Conservation (phyloP, 352 stramenopile genomes). For the Pythium guiyangense region DNA sequence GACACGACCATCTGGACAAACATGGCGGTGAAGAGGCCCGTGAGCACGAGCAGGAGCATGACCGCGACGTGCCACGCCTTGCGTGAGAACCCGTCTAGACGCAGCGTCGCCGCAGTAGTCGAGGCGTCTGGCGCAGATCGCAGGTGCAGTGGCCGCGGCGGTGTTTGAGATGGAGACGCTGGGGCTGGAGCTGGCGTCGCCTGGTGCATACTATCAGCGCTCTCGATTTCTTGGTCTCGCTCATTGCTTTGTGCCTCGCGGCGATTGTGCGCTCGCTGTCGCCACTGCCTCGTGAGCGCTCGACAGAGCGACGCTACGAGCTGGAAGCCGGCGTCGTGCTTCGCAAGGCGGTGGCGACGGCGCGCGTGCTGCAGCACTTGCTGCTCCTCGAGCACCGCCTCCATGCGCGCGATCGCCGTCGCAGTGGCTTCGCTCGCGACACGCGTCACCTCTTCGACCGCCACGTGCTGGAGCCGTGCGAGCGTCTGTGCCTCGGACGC, state of each 20-base stretch:
- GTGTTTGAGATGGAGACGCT: no score
- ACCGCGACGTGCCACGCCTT: slow-evolving; percentile 55
- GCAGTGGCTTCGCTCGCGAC: slow-evolving; percentile 19
- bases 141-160: not conserved
- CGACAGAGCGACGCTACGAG: slow-evolving; percentile 5
- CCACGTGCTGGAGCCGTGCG: slow-evolving; percentile 19
- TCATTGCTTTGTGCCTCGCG: no score
- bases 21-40: slow-evolving; percentile 58
- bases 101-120: not conserved
- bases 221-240: no score
- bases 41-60: slow-evolving; percentile 58
- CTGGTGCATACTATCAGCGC: no score
- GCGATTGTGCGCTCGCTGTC: no score
- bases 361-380: slow-evolving; percentile 8
- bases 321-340: slow-evolving; percentile 20
- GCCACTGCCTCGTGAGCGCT: not conserved
- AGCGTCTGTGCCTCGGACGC: slow-evolving; percentile 1
- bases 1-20: slow-evolving; percentile 58
- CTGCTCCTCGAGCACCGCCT: slow-evolving; percentile 17
- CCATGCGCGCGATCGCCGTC: slow-evolving; percentile 24
- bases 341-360: slow-evolving; percentile 1
- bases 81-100: slow-evolving; percentile 39
- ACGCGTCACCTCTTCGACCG: slow-evolving; percentile 17
- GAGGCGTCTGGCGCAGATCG: not conserved
- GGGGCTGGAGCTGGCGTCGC: no score